These are phyloP conservation scores for Aspergillus sp. DNA, from an alignment of 2,329 filamentous ascomycete species.

Conservation along the genomic window DNA sequence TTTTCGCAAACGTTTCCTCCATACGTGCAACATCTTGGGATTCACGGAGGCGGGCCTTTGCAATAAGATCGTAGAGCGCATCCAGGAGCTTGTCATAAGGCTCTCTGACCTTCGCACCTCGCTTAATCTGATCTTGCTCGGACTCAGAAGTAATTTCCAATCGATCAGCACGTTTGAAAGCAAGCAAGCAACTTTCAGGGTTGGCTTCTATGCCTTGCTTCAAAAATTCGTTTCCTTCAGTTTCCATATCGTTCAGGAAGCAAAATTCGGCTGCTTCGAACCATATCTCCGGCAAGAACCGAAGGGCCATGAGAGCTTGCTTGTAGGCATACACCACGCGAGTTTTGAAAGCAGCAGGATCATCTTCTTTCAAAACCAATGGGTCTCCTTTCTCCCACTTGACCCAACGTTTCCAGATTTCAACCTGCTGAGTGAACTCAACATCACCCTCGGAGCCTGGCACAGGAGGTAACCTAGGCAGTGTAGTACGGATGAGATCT, in stretches of 20 bases:
- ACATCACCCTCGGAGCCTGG: constrained; percentile 81
- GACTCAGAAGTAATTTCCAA: constrained; percentile 73
- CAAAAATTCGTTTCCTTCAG: constrained; percentile 74
- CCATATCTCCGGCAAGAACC: constrained; percentile 96
- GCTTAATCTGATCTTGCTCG: constrained; percentile 63
- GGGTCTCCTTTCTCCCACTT: constrained; percentile 93
- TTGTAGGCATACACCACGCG: constrained; percentile 88
- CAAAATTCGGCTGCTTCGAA: constrained; percentile 92
- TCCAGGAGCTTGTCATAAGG: constrained; percentile 81
- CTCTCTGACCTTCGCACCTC: constrained; percentile 70
- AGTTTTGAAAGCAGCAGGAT: constrained; percentile 69
- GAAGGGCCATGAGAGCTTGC: constrained; percentile 85
- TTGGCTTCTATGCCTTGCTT: constrained; percentile 81
- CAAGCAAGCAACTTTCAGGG: constrained; percentile 85
- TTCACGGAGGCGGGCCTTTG: constrained; percentile 64
- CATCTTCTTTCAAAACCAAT: constrained; percentile 77
- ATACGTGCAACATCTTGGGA: constrained; percentile 55
- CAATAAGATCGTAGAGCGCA: constrained; percentile 80
- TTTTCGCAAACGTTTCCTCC: constrained; percentile 49
- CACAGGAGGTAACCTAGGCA: constrained; percentile 77
- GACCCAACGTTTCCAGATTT: constrained; percentile 91
- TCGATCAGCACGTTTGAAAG: constrained; percentile 83
- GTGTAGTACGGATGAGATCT: constrained; percentile 68
- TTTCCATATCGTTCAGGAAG: constrained; percentile 67
- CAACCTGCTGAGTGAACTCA: constrained; percentile 78